A percentile compares a stretch with the other conserved stretches of the same genome.
Conservation (phyloP, 805 yeast species). For the Wickerhamiella australiensis region DNA sequence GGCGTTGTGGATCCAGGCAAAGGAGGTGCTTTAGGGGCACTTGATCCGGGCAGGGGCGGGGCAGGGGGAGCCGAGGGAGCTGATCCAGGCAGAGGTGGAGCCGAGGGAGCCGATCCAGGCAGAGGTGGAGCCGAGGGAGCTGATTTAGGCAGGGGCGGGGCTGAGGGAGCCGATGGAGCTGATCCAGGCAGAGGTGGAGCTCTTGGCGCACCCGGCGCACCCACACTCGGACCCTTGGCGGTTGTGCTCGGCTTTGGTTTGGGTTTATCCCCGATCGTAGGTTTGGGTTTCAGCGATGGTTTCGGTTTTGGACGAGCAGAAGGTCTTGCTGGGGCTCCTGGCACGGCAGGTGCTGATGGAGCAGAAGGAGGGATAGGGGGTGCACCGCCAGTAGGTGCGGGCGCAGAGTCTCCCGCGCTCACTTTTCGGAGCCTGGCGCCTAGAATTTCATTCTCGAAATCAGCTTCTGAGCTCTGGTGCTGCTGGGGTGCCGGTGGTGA, state of each 20-base stretch:
- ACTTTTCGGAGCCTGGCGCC: constrained; percentile 1
- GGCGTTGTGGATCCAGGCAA: not conserved
- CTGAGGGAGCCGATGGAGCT: not conserved
- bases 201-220: constrained; percentile 5
- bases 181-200: constrained; percentile 14
- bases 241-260: constrained; percentile 6
- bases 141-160: not conserved
- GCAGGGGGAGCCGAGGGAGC: constrained; percentile 4
- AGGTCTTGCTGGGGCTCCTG: constrained; percentile 6
- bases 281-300: constrained; percentile 9
- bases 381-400: not conserved
- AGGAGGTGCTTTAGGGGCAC: not conserved
- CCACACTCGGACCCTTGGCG: constrained; percentile 14
- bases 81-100: constrained; percentile 4
- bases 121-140: constrained; percentile 8
- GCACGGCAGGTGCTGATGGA: constrained; percentile 1
- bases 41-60: constrained; percentile 12
- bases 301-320: constrained; percentile 8
- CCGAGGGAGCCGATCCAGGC: constrained; percentile 1
- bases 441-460: constrained; percentile 1
- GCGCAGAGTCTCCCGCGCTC: not conserved
- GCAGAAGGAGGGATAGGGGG: not conserved
- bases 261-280: constrained; percentile 1
- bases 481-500: not conserved
- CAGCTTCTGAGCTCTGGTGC: not conserved